These are phyloP conservation scores for Erigeron canadensis DNA, from an alignment of 129 eudicot genomes.

Conservation along the genomic window DNA sequence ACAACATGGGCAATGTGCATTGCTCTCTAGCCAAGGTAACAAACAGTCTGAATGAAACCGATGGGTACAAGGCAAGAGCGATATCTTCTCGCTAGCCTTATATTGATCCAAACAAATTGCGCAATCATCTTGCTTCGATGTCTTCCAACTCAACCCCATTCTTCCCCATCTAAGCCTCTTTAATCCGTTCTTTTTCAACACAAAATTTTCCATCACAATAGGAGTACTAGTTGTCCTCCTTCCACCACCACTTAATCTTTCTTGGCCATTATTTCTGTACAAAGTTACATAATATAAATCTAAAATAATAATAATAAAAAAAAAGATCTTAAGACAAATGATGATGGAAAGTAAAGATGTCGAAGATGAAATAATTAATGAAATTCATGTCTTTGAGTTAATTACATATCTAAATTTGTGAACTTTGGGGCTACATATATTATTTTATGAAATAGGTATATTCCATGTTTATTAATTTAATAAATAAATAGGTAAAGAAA, in stretches of 20 bases:
- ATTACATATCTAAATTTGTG: no score
- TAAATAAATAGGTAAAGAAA: no score
- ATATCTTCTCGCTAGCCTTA: slow-evolving; percentile 36
- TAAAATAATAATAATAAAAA: neutral
- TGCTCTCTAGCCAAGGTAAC: slow-evolving; percentile 49
- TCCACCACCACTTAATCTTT: slow-evolving; percentile 20
- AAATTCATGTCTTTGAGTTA: no score
- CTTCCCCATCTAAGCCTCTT: slow-evolving; percentile 59
- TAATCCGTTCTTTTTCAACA: slow-evolving; percentile 50
- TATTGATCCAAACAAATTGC: slow-evolving; percentile 48
- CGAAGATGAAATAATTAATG: no score
- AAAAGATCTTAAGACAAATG: no score
- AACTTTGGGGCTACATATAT: no score
- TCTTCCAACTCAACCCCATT: slow-evolving; percentile 43
- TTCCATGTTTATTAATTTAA: no score
- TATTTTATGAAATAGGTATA: no score
- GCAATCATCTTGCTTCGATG: slow-evolving; percentile 47
- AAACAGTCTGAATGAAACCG: slow-evolving; percentile 51
- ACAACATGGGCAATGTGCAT: slow-evolving; percentile 62
- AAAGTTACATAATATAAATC: slow-evolving; percentile 2
- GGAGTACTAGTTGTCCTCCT: slow-evolving; percentile 16
- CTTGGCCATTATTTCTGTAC: slow-evolving; percentile 25
- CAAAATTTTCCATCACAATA: slow-evolving; percentile 24
- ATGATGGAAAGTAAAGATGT: no score
- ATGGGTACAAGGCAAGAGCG: slow-evolving; percentile 47